Base-by-base conservation (phyloP, 2,329 filamentous ascomycete species). In the Truncatella angustata region DNA sequence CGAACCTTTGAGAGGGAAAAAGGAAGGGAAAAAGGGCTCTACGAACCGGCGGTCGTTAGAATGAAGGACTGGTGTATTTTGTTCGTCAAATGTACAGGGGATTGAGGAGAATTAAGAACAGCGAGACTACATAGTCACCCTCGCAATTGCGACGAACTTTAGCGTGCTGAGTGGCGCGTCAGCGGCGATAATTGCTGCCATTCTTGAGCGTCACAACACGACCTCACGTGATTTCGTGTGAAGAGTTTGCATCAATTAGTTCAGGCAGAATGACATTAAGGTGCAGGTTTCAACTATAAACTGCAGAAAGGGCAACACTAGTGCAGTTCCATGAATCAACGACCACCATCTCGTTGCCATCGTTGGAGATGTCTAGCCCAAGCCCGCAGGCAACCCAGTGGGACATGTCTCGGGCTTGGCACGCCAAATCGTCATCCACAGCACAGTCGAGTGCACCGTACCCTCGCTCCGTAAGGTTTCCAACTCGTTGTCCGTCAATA, bases 311-410 rank as follows among this genome's bases (percentile, higher is more conserved):
- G 28, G 44, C 46, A 23, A 63, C 40, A 4, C 52, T 57, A 11
- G 58, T 60, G 36, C 65, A 67, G 47, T 65, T 64, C 51, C 60
- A 58, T 35, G 58, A 57, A 16, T 61, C 58, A 24, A 63, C 59
- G 21, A 62, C 63, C 35, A 64, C 64, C n/a, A 20, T 52, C 9
- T 51, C 60, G 4, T 55, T 60, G 23, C 54, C 55, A 24, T 61
- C 53, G 23, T 58, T 63, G 26, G 55, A 58, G 47, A 67, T 58
- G 28, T 62, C 61, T 20, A 68, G 47, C 34, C 62, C 61, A 45
- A 68, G 11, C 21, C 66, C 66, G 40, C 65, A 68, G 0, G 61
- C 63, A 9, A 66, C 53, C 65, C 64, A 68, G 40, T 58, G 53
- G 36, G 35, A 53, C 53, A 59, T 61, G 3, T 21, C 53, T 14